A percentile compares a stretch with the other conserved stretches of the same genome.
These are phyloP conservation scores for Fusarium heterosporum DNA, from an alignment of 2,329 filamentous ascomycete genomes.

Conservation along the genomic window DNA sequence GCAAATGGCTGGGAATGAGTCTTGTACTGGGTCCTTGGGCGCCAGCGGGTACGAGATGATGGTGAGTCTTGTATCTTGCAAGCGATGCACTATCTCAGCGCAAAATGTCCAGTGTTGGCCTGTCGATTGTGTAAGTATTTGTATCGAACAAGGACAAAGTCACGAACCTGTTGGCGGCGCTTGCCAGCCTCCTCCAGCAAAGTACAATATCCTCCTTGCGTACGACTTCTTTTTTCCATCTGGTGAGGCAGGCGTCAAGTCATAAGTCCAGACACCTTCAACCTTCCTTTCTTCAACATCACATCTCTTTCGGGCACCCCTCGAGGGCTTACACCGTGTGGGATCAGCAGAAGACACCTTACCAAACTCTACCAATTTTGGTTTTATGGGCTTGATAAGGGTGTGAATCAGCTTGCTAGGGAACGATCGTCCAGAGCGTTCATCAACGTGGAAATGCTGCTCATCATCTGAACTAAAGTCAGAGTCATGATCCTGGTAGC, in stretches of 20 bases:
- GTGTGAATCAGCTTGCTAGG: conserved; percentile 24
- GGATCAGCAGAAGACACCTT: conserved; percentile 20
- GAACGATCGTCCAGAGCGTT: conserved; percentile 19
- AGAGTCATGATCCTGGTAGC: neutral
- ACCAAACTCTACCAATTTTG: conserved; percentile 12
- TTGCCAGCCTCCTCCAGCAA: conserved; percentile 68
- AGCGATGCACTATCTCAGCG: conserved; percentile 56
- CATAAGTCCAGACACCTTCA: conserved; percentile 46
- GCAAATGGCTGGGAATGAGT: conserved; percentile 60
- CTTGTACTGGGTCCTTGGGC: conserved; percentile 62
- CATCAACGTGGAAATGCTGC: conserved; percentile 14
- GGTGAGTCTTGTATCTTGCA: conserved; percentile 57
- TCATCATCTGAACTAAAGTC: neutral
- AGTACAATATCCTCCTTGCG: conserved; percentile 60
- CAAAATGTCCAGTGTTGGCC: conserved; percentile 62
- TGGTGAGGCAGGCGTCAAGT: conserved; percentile 18
- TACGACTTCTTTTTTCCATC: conserved; percentile 32
- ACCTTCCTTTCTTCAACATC: conserved; percentile 35
- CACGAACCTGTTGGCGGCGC: conserved; percentile 57
- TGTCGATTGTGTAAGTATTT: neutral
- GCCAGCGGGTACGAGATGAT: conserved; percentile 66
- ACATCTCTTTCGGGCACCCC: conserved; percentile 24
- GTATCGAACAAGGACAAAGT: rapidly evolving
- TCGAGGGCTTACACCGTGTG: conserved; percentile 25
- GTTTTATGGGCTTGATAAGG: conserved; percentile 31